A percentile compares a stretch with the other conserved stretches of the same genome.
Evolutionary conservation across 345 rosid genomes (phyloP).

Genomic region (Zanthoxylum bungeanum): DNA sequence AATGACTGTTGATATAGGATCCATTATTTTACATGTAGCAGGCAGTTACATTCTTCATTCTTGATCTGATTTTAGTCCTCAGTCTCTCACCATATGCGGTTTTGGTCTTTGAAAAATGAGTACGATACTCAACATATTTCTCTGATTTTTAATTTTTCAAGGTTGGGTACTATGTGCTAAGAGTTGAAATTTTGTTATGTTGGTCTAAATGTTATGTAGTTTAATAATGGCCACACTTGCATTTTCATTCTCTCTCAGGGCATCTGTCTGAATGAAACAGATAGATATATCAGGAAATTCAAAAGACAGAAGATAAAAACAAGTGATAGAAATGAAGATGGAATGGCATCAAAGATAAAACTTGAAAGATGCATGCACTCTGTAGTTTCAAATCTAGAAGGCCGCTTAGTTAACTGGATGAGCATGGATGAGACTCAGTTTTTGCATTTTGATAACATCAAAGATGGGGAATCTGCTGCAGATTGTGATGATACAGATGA

Average conservation of each 20-base stretch:
- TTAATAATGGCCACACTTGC: background rate
- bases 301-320: conserved; percentile 37
- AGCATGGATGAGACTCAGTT: conserved; percentile 32
- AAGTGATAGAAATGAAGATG: conserved; percentile 18
- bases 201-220: background rate
- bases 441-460: conserved; percentile 21
- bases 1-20: background rate
- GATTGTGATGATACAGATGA: conserved; percentile 32
- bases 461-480: conserved; percentile 25
- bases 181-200: background rate
- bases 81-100: background rate
- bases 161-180: no score
- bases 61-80: background rate
- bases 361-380: background rate
- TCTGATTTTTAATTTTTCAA: no score
- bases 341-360: conserved; percentile 15
- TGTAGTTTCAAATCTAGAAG: conserved; percentile 11
- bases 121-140: background rate
- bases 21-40: background rate
- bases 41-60: background rate
- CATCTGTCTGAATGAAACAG: conserved; percentile 16
- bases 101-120: background rate
- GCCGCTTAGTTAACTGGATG: conserved; percentile 43
- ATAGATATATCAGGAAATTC: conserved; percentile 26
- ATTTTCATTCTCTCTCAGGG: conserved; percentile 21